Percentiles rank a stretch among this genome's conserved stretches.
phyloP scores from a whole-genome alignment of 257 asterid species.

The Nicotiana otophora region DNA sequence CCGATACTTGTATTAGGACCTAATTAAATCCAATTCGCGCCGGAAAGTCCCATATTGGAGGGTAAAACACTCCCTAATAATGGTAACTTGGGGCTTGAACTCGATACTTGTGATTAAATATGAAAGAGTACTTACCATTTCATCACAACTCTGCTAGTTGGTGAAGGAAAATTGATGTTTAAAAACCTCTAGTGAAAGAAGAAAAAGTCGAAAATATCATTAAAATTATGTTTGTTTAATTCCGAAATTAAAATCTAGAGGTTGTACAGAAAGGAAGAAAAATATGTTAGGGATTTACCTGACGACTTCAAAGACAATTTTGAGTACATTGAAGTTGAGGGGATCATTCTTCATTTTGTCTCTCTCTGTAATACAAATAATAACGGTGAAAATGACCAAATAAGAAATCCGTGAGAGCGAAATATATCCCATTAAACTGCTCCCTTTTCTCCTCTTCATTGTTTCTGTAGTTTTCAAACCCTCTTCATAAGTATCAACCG shows the following conservation, averaged over 20 bases:
- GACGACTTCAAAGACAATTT: conserved; percentile 34
- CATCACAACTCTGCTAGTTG: no score
- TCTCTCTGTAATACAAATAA: conserved; percentile 44
- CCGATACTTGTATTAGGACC: no score
- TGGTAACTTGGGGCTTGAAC: no score
- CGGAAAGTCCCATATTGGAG: no score
- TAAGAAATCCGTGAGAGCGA: conserved; percentile 38
- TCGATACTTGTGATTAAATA: no score
- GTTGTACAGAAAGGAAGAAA: not conserved
- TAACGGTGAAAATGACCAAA: conserved; percentile 31
- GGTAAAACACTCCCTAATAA: no score
- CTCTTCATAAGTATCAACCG: conserved; percentile 10
- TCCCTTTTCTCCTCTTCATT: not conserved
- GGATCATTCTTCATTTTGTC: conserved; percentile 41
- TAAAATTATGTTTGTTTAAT: no score
- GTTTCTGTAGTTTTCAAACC: not conserved
- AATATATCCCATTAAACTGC: conserved; percentile 5
- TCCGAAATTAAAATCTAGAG: no score
- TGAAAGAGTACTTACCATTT: no score
- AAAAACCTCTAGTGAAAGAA: not conserved
- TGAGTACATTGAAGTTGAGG: conserved; percentile 49
- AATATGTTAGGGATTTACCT: no score
- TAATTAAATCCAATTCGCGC: no score
- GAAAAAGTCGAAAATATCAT: not conserved
- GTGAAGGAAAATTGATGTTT: no score